phyloP scores from a whole-genome alignment of 2,329 filamentous ascomycete genomes.

The Verruconis gallopava region DNA sequence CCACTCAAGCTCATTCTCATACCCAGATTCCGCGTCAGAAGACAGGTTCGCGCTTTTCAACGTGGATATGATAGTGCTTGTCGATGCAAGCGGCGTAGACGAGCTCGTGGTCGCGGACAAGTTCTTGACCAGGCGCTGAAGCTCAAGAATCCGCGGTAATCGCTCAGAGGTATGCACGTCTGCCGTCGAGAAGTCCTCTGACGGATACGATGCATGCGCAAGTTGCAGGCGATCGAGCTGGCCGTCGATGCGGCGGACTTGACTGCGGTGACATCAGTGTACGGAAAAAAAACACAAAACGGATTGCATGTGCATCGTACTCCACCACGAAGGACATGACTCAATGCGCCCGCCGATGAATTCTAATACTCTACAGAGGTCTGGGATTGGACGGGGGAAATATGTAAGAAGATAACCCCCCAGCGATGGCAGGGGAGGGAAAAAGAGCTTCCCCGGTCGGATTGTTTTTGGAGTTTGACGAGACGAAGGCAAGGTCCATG shows the following conservation, averaged over 20 bases:
- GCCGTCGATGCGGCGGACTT: slow-evolving; percentile 43
- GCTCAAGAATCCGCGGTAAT: slow-evolving; percentile 7
- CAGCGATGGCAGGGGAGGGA: background rate
- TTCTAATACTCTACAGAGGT: background rate
- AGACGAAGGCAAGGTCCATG: too few relatives aligned
- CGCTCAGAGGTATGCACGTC: slow-evolving; percentile 5
- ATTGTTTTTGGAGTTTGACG: background rate
- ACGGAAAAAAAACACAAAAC: background rate
- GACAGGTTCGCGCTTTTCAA: slow-evolving; percentile 12
- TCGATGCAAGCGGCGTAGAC: slow-evolving; percentile 1
- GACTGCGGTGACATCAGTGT: slow-evolving; percentile 25
- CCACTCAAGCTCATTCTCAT: slow-evolving; percentile 79
- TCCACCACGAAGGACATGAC: slow-evolving; percentile 31
- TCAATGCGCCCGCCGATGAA: background rate
- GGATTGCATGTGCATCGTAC: slow-evolving; percentile 17
- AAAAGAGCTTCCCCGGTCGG: background rate
- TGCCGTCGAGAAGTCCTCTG: slow-evolving; percentile 12
- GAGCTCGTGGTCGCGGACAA: slow-evolving; percentile 8
- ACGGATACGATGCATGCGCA: slow-evolving; percentile 18
- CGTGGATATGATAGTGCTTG: slow-evolving; percentile 2
- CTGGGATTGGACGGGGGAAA: background rate
- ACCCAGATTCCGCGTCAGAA: slow-evolving; percentile 27
- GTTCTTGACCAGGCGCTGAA: slow-evolving; percentile 11
- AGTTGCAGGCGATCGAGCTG: slow-evolving; percentile 46
- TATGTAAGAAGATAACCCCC: too few relatives aligned